These are phyloP conservation scores for Agrostemma githago DNA, from an alignment of 148 eudicot species.

Conservation along the genomic window DNA sequence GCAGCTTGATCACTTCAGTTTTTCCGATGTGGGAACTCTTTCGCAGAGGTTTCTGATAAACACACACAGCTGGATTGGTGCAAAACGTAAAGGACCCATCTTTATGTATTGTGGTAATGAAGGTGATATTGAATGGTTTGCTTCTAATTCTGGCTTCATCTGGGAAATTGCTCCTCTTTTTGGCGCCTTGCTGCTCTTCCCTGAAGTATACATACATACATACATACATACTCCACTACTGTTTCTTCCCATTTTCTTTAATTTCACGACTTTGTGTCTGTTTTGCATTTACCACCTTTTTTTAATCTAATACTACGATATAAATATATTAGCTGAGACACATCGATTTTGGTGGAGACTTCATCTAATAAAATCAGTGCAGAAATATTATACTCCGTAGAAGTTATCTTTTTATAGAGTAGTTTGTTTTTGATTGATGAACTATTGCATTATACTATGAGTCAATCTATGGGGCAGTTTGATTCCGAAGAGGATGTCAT, in stretches of 20 bases:
- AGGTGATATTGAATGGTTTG: slow-evolving; percentile 88
- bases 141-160: slow-evolving; percentile 67
- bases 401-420: neutral
- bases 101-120: slow-evolving; percentile 89
- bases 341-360: too few species aligned
- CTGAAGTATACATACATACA: slow-evolving; percentile 63
- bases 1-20: slow-evolving; percentile 72
- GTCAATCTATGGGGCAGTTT: neutral
- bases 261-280: neutral
- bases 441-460: neutral
- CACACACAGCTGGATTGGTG: slow-evolving; percentile 59
- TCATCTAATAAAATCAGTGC: too few species aligned
- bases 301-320: neutral
- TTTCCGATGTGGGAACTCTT: slow-evolving; percentile 47
- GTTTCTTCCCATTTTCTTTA: neutral
- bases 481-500: neutral
- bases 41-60: slow-evolving; percentile 54
- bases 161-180: slow-evolving; percentile 84
- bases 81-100: slow-evolving; percentile 51
- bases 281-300: neutral
- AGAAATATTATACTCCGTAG: too few species aligned
- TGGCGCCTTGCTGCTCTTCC: slow-evolving; percentile 72
- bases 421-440: neutral
- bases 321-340: too few species aligned
- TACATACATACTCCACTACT: too few species aligned